Evolutionary conservation across 306 rosid genomes (phyloP).

Genomic region (Cicer chorassanicum): DNA sequence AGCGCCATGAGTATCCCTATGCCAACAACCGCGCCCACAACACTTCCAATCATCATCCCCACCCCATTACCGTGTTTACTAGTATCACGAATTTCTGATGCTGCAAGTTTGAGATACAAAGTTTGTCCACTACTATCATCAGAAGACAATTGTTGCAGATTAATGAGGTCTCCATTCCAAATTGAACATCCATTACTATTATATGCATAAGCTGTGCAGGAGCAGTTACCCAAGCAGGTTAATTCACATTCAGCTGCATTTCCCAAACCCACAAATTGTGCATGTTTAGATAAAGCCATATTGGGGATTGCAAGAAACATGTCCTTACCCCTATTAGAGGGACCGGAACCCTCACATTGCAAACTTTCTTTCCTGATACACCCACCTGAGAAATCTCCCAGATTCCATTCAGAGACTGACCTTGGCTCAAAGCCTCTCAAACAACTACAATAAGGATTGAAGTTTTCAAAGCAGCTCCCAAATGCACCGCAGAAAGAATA

Average conservation of each 20-base stretch:
- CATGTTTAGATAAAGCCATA: constrained; percentile 35
- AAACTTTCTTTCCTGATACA: constrained; percentile 55
- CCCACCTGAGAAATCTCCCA: constrained; percentile 54
- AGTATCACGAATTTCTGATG: constrained; percentile 50
- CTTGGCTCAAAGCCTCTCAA: constrained; percentile 54
- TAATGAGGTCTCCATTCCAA: constrained; percentile 49
- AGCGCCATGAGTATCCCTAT: constrained; percentile 41
- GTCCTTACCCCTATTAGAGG: neutral
- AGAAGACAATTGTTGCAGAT: constrained; percentile 46
- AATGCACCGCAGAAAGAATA: constrained; percentile 56
- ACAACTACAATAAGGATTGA: constrained; percentile 52
- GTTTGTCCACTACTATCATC: constrained; percentile 48
- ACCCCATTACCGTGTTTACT: constrained; percentile 31
- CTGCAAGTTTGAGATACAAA: constrained; percentile 56
- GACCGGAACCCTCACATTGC: constrained; percentile 39
- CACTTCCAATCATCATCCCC: constrained; percentile 40
- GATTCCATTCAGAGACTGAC: constrained; percentile 46
- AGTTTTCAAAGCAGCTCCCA: constrained; percentile 52
- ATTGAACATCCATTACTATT: constrained; percentile 49
- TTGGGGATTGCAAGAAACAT: constrained; percentile 36
- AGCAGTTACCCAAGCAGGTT: constrained; percentile 51
- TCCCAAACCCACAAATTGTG: constrained; percentile 17
- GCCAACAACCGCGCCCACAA: constrained; percentile 45
- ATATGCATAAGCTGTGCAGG: constrained; percentile 52
- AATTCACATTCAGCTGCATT: constrained; percentile 48